Base-by-base conservation (phyloP, 352 stramenopile species). In the Globisporangium solare region DNA sequence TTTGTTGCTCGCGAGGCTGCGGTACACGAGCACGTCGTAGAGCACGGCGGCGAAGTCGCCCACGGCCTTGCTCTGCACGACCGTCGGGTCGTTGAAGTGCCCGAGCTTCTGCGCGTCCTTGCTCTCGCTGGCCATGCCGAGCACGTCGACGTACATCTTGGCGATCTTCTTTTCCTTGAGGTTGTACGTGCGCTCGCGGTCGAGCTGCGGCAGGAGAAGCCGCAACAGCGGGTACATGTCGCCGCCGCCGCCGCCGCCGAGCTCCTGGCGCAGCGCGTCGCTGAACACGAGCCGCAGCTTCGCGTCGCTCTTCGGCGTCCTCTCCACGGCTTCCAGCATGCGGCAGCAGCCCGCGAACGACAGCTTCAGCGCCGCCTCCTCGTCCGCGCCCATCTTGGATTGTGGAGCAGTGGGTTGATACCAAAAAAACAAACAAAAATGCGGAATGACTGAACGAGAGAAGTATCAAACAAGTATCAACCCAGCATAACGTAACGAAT, bases 141-240 rank as follows among this genome's bases (percentile, higher is more conserved):
- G 56, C 8, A 93, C 67, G 12, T 92, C 74, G 4, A 91, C 65
- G 55, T 92, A 93, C 11, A 89, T 53, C 61, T 77, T 85, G 40
- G 81, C 85, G 56, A 94, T 86, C 65, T 92, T 94, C 70, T 88
- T 92, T 61, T 93, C 83, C 59, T 92, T 91, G 7, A 94, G 67
- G 63, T 91, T 93, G 64, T 93, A 94, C 47, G 77, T 90, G 62
- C 85, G 80, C 55, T 93, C 83, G 54, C 81, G 83, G 63, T 94
- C 85, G 50, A 94, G 67, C 49, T 92, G 83, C 5, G 85, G 85
- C 45, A 92, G 62, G 48, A 94, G 54, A 2, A 94, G 68, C 2
- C 83, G 75, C 52, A 94, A 64, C 8, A 94, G 64, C 32, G 85
- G 82, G 61, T 88, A 92, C 59, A 92, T 48, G 49, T 91, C 77